Percentiles rank a stretch among this genome's conserved stretches.
Conservation (phyloP, 768 basidiomycete species). For the Harrya chromipes region DNA sequence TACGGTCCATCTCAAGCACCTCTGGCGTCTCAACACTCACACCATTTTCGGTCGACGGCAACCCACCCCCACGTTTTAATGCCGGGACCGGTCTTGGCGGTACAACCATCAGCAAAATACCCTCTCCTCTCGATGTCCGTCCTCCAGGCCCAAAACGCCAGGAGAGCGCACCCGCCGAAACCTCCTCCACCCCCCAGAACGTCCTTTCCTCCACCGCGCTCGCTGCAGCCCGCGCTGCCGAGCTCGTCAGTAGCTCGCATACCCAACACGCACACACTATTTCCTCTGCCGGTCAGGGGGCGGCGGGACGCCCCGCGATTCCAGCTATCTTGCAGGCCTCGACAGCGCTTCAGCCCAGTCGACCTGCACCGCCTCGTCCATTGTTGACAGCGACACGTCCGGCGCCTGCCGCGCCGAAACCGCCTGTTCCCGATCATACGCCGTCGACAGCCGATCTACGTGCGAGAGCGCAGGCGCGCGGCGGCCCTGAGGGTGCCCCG, state of each 20-base stretch:
- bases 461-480: conserved; percentile 58
- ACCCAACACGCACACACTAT: conserved; percentile 39
- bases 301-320: conserved; percentile 26
- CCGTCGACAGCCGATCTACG: conserved; percentile 66
- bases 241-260: conserved; percentile 56
- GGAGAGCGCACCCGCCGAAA: conserved; percentile 42
- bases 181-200: conserved; percentile 28
- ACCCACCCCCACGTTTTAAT: conserved; percentile 76
- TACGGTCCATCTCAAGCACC: conserved; percentile 20
- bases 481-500: conserved; percentile 37
- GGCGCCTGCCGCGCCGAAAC: conserved; percentile 48
- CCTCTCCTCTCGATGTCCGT: conserved; percentile 36
- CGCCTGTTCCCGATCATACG: conserved; percentile 44
- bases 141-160: conserved; percentile 40
- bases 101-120: conserved; percentile 43
- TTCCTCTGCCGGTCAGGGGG: conserved; percentile 31
- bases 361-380: conserved; percentile 71
- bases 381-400: conserved; percentile 53
- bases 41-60: conserved; percentile 32
- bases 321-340: conserved; percentile 25
- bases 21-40: conserved; percentile 31
- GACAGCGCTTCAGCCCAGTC: conserved; percentile 49
- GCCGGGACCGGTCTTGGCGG: conserved; percentile 93
- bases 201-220: conserved; percentile 41
- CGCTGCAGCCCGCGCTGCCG: conserved; percentile 59